Evolutionary conservation across 164 flowering plant genomes (phyloP).

Genomic region (Magnolia changhungtana): DNA sequence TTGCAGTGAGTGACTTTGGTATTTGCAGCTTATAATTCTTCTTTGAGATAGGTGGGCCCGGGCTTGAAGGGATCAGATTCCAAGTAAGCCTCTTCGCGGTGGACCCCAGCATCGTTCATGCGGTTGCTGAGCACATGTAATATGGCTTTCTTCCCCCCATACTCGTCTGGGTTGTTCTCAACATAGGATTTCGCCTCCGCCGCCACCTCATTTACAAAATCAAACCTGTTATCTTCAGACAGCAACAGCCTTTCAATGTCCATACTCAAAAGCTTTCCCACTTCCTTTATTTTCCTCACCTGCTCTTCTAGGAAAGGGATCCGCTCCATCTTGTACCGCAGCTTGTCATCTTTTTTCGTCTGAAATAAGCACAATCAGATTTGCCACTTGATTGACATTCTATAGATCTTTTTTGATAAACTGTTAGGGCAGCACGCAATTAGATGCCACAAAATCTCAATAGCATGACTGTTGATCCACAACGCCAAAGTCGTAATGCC

Average conservation of each 20-base stretch:
- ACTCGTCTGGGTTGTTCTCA: conserved; percentile 71
- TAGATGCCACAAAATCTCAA: too few species aligned
- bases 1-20: neutral
- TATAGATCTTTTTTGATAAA: too few species aligned
- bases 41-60: conserved; percentile 58
- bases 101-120: conserved; percentile 70
- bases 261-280: conserved; percentile 51
- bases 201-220: conserved; percentile 82
- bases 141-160: conserved; percentile 82
- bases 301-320: conserved; percentile 92
- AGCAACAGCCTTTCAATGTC: conserved; percentile 70
- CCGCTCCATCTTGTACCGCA: conserved; percentile 48
- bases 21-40: conserved; percentile 23
- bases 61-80: conserved; percentile 80
- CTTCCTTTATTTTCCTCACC: conserved; percentile 64
- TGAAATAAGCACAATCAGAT: conserved; percentile 17
- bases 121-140: conserved; percentile 88
- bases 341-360: conserved; percentile 63
- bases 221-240: conserved; percentile 79
- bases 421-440: too few species aligned
- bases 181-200: conserved; percentile 83
- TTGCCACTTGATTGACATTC: too few species aligned
- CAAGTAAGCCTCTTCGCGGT: conserved; percentile 71
- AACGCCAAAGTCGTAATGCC: too few species aligned
- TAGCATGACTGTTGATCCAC: too few species aligned